A percentile compares a stretch with the other conserved stretches of the same genome.
Evolutionary conservation across 371 early-diverging fungal genomes (phyloP).

Genomic region (Mucor irregularis): DNA sequence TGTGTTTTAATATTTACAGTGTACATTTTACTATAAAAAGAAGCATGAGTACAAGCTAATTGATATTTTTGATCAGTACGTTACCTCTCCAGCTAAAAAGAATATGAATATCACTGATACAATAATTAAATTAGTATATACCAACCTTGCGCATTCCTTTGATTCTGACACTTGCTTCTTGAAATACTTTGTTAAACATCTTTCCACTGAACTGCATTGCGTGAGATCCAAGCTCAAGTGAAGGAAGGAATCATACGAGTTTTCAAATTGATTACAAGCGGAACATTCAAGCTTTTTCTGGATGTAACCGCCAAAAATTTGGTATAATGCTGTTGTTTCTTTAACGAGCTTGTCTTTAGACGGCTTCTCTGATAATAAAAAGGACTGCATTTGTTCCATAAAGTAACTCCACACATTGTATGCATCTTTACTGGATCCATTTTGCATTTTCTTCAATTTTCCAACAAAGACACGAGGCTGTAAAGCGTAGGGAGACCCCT

Average conservation of each 20-base stretch:
- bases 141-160: constrained; percentile 35
- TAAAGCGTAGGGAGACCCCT: constrained; percentile 34
- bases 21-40: constrained; percentile 4
- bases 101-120: neutral
- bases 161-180: constrained; percentile 7
- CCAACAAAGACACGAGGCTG: constrained; percentile 74
- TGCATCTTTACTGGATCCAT: constrained; percentile 81
- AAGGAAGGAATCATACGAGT: constrained; percentile 69
- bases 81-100: constrained; percentile 10
- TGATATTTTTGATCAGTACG: neutral
- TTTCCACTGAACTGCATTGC: constrained; percentile 61
- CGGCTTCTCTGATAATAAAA: constrained; percentile 46
- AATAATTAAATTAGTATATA: neutral
- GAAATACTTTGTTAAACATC: constrained; percentile 27
- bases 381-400: constrained; percentile 56
- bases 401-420: constrained; percentile 80
- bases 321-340: constrained; percentile 78
- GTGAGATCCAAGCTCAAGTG: constrained; percentile 75
- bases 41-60: neutral
- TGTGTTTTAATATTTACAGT: constrained; percentile 5
- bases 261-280: constrained; percentile 67
- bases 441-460: constrained; percentile 69
- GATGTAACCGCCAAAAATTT: constrained; percentile 83
- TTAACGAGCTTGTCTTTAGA: constrained; percentile 63
- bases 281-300: constrained; percentile 73